Conservation (phyloP, 179 eudicot species). For the Spergularia azorica region DNA sequence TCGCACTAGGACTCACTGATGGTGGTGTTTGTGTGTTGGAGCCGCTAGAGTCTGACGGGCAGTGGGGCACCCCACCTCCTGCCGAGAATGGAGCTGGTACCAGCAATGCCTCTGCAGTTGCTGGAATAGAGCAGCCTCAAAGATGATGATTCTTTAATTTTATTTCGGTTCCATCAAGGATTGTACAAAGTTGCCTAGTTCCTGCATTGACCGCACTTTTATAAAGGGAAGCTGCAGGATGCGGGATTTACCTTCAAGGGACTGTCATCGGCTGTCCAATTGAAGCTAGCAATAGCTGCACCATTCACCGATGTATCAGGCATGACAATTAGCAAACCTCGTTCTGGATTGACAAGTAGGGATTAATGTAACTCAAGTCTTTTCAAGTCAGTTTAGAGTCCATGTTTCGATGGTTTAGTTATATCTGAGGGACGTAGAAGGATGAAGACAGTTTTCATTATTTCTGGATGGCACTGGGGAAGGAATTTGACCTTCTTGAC, state of each 20-base stretch:
- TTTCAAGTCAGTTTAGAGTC: slow-evolving; percentile 15
- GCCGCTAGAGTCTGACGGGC: slow-evolving; percentile 53
- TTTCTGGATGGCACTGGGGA: slow-evolving; percentile 12
- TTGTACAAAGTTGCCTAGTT: slow-evolving; percentile 28
- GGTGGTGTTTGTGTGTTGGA: slow-evolving; percentile 56
- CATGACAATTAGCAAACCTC: slow-evolving; percentile 19
- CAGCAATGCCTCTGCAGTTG: slow-evolving; percentile 34
- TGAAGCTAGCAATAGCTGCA: not conserved
- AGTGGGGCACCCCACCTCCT: slow-evolving; percentile 54
- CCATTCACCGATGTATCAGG: slow-evolving; percentile 6
- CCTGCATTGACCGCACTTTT: slow-evolving; percentile 30
- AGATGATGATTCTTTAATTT: slow-evolving; percentile 29
- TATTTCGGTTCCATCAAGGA: slow-evolving; percentile 12
- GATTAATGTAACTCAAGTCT: slow-evolving; percentile 13
- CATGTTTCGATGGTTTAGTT: not conserved
- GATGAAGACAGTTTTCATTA: slow-evolving; percentile 12
- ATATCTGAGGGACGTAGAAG: not conserved
- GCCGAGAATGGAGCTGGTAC: slow-evolving; percentile 44
- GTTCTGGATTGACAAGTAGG: slow-evolving; percentile 7
- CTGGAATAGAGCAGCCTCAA: slow-evolving; percentile 42
- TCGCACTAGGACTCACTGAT: slow-evolving; percentile 55
- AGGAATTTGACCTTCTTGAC: slow-evolving; percentile 2
- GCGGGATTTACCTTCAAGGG: slow-evolving; percentile 21
- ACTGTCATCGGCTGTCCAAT: slow-evolving; percentile 1
- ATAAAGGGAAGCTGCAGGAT: slow-evolving; percentile 34